phyloP scores from a whole-genome alignment of 345 rosid genomes.

The Gossypium mustelinum region DNA sequence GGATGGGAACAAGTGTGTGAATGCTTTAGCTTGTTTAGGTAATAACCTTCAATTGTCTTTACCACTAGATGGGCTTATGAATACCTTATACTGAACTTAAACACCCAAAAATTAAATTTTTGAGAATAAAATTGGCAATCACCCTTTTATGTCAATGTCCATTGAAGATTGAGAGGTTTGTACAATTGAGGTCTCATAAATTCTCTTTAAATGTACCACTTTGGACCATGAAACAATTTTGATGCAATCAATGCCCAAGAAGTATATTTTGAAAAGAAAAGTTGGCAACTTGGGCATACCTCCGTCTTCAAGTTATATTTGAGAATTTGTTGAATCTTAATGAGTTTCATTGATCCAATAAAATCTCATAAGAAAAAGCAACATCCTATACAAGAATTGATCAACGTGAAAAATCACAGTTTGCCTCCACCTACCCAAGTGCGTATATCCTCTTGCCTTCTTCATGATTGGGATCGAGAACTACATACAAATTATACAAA shows the following conservation, averaged over 20 bases:
- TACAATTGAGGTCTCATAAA: too few species aligned
- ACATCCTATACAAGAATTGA: conserved; percentile 51
- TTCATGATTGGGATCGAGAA: conserved; percentile 71
- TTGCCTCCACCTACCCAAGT: conserved; percentile 87
- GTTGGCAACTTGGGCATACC: neutral
- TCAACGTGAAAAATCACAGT: conserved; percentile 56
- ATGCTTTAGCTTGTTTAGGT: too few species aligned
- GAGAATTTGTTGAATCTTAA: conserved; percentile 23
- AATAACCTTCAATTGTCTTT: too few species aligned
- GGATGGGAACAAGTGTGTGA: too few species aligned
- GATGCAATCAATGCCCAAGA: too few species aligned
- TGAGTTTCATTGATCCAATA: conserved; percentile 68
- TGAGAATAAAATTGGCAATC: neutral
- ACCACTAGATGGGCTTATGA: neutral
- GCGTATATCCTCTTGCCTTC: conserved; percentile 92
- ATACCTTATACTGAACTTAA: neutral
- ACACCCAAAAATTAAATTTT: neutral
- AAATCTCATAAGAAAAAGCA: conserved; percentile 73
- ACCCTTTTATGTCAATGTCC: neutral
- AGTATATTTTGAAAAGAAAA: neutral
- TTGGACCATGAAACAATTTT: too few species aligned
- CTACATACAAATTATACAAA: conserved; percentile 71
- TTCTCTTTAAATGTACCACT: too few species aligned
- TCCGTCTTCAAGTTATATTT: conserved; percentile 19
- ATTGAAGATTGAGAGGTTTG: too few species aligned